These are phyloP conservation scores for Beauveria medogensis DNA, from an alignment of 2,329 filamentous ascomycete genomes.

Conservation along the genomic window DNA sequence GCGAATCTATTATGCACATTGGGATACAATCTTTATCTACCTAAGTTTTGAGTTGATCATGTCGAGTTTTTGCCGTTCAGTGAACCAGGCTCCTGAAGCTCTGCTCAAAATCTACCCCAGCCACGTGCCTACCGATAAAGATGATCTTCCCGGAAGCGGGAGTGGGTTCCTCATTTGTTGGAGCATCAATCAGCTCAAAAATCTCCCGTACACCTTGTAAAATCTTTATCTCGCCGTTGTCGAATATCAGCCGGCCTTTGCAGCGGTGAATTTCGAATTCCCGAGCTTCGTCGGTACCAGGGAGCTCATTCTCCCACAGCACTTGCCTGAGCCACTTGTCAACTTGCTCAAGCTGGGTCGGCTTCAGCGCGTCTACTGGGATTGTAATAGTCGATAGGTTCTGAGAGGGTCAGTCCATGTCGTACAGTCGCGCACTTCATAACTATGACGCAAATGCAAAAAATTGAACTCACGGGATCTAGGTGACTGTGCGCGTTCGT, in stretches of 20 bases:
- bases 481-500: constrained; percentile 82
- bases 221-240: constrained; percentile 60
- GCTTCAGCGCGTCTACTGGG: constrained; percentile 50
- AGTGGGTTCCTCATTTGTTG: constrained; percentile 22
- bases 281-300: constrained; percentile 28
- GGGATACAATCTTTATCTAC: not conserved
- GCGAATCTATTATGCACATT: not conserved
- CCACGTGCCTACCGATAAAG: constrained; percentile 52
- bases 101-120: constrained; percentile 40
- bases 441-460: not conserved
- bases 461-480: constrained; percentile 59
- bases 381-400: constrained; percentile 63
- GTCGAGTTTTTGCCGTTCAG: constrained; percentile 4
- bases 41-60: not conserved
- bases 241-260: constrained; percentile 68
- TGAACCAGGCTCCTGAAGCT: constrained; percentile 30
- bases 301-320: constrained; percentile 70
- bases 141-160: constrained; percentile 48
- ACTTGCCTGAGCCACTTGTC: constrained; percentile 78
- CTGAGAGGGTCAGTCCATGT: not conserved
- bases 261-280: constrained; percentile 76
- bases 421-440: not conserved
- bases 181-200: constrained; percentile 76
- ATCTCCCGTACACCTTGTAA: constrained; percentile 89
- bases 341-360: constrained; percentile 51